Base-by-base conservation (phyloP, 2,329 filamentous ascomycete species). In the Penicillium sumatraense region DNA sequence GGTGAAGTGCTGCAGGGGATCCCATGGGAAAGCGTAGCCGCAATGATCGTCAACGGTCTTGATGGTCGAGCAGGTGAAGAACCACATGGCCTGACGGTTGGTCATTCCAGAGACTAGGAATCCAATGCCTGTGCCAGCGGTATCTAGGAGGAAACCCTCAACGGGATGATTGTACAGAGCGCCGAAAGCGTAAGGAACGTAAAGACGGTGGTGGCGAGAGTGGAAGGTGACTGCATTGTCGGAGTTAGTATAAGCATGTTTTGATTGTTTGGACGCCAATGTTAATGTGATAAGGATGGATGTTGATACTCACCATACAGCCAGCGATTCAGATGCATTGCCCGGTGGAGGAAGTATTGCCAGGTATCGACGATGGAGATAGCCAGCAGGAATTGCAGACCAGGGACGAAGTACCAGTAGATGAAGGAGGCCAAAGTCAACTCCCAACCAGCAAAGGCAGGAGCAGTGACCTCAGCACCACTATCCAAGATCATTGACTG, bases 21-120 rank as follows among this genome's bases (percentile, higher is more conserved):
- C 95, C 86, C 89, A 98, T 1, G 95, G 95, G 58, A 99, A 88
- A n/a, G 86, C 83, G 71, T 98, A 99, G 61, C 95, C 95, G 75
- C 93, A 97, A 78, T 99, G 95, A 71, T 99, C 95, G 69, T 97
- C 93, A 23, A 98, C 91, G 0, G 95, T 98, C 81, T 99, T 99
- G 80, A 97, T 86, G 7, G 91, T 96, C 27, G 90, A 93, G 73
- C 86, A 84, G 48, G 88, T 88, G 75, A 96, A 98, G 80, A 97
- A 97, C 75, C 86, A 84, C 80, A 96, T 93, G 65, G 88, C 89
- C 74, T 96, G 91, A 51, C 93, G 87, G 46, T 88, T 82, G n/a
- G 86, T 91, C 89, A 98, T 89, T 57, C 89, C 83, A 0, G 90
- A 86, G 11, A 89, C 69, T 68, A 96, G 87, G 78, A 96, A 98